Evolutionary conservation across 1,284 basidiomycete species (phyloP).

Genomic region (Trametes hirsuta): DNA sequence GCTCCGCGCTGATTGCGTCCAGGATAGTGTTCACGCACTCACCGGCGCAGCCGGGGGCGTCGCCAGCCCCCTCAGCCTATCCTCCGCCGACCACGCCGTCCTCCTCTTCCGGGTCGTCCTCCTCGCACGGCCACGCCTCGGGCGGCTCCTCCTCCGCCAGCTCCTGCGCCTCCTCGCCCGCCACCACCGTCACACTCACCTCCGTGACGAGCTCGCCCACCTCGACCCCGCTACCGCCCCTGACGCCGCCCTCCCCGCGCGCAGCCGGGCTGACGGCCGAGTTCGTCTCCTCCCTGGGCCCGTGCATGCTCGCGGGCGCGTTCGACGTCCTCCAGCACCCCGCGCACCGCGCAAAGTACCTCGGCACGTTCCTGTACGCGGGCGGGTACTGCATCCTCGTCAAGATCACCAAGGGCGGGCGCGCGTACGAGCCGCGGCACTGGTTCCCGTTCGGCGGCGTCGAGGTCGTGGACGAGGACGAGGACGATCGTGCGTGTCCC

Average conservation of each 20-base stretch:
- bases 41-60: conserved; percentile 3
- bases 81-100: conserved; percentile 8
- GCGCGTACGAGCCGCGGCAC: conserved; percentile 82
- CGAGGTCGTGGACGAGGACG: conserved; percentile 69
- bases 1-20: conserved; percentile 70
- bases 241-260: conserved; percentile 8
- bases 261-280: conserved; percentile 41
- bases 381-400: conserved; percentile 86
- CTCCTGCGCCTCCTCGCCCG: conserved; percentile 16
- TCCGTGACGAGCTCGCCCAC: background rate
- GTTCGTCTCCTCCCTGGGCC: conserved; percentile 73
- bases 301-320: conserved; percentile 78
- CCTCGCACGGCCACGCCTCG: conserved; percentile 14
- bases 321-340: conserved; percentile 80
- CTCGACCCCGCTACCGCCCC: conserved; percentile 4
- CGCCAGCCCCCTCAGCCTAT: conserved; percentile 14
- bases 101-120: conserved; percentile 22
- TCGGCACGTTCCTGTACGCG: conserved; percentile 86
- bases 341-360: conserved; percentile 75
- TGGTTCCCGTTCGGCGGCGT: conserved; percentile 83
- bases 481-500: conserved; percentile 61
- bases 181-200: conserved; percentile 4
- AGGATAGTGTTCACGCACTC: conserved; percentile 47
- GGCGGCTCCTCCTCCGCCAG: conserved; percentile 6
- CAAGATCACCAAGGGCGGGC: conserved; percentile 78